A percentile compares a stretch with the other conserved stretches of the same genome.
Conservation (phyloP, 78 protist species). For the Mastigamoeba balamuthi region DNA sequence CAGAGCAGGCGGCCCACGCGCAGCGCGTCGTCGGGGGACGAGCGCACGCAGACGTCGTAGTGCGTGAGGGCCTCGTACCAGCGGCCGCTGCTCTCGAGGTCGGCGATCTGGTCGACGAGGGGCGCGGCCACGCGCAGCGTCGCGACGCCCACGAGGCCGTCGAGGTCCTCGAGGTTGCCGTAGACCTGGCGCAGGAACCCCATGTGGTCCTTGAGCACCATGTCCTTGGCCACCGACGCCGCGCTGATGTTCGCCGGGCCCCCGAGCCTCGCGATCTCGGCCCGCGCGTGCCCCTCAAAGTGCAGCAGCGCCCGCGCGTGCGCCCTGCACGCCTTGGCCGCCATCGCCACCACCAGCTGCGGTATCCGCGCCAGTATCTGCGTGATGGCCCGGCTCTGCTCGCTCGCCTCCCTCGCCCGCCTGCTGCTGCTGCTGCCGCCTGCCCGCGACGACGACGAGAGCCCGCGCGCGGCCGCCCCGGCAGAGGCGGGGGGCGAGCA, state of each 20-base stretch:
- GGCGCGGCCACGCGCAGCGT: background rate
- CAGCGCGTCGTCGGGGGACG: background rate
- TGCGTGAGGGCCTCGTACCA: conserved; percentile 2
- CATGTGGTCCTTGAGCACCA: background rate
- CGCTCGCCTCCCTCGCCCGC: background rate
- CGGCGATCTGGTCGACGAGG: background rate
- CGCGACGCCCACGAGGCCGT: conserved; percentile 6
- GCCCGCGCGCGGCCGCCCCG: background rate
- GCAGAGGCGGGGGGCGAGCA: background rate
- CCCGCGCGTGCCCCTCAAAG: background rate
- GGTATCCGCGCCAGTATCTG: background rate
- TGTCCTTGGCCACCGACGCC: background rate
- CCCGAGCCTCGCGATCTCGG: background rate
- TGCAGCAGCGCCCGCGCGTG: background rate
- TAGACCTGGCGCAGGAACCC: background rate
- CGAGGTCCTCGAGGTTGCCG: background rate
- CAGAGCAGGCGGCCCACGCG: conserved; percentile 2
- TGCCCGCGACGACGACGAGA: background rate
- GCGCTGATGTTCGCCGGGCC: background rate
- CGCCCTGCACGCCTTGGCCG: background rate
- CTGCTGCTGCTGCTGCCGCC: no score
- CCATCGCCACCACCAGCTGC: background rate
- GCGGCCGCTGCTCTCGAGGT: background rate
- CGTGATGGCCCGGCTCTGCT: background rate
- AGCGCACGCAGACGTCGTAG: background rate